Evolutionary conservation across 2,329 filamentous ascomycete species (phyloP), one percentile per base, ranked within the genome.

Genomic region (Fusarium foetens): DNA sequence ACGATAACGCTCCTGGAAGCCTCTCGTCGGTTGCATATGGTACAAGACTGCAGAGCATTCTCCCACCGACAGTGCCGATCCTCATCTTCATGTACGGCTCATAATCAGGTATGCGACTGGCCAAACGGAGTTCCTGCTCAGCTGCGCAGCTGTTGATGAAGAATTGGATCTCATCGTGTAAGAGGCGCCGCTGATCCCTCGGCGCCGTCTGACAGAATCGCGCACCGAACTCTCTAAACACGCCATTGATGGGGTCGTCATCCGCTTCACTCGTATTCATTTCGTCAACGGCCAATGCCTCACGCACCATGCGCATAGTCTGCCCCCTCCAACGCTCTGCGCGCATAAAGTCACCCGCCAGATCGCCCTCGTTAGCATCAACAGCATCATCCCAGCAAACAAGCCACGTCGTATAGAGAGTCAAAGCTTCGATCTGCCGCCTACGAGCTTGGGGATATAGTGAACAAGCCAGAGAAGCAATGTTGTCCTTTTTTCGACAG

Each of bases 351-450:
- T 81, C 74, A 9, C 48, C 65, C 46, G 75, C 75, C 52, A 81
- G 53, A 35, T 77, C 76, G 21, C 72, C 70, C 68, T 79, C 77
- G 45, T 75, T 74, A 21, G 74, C 70, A 58, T 81, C 80, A 16
- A 80, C 74, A 21, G 73, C 73, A 43, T 81, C 80, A 27, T 81
- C 79, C 80, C 80, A 81, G 59, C 77, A 78, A 21, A 81, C 67
- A 21, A 81, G 45, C 80, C 80, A 81, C 38, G 74, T 66, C 23
- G 68, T 72, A 43, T 73, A 80, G 41, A 77, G 55, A 5, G 73
- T 70, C 45, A 81, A 60, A 11, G 70, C 68, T 36, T 75, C 63
- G 6, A 79, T 48, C n/a, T 59, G 62, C 2, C 49, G 38, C 51
- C 58, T 67, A 8, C 43, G 31, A 4, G 77, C 75, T 14, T 70